Percentiles rank a stretch among this genome's conserved stretches.
Evolutionary conservation across 768 basidiomycete species (phyloP).

Genomic region (Xerocomellus chrysenteron): DNA sequence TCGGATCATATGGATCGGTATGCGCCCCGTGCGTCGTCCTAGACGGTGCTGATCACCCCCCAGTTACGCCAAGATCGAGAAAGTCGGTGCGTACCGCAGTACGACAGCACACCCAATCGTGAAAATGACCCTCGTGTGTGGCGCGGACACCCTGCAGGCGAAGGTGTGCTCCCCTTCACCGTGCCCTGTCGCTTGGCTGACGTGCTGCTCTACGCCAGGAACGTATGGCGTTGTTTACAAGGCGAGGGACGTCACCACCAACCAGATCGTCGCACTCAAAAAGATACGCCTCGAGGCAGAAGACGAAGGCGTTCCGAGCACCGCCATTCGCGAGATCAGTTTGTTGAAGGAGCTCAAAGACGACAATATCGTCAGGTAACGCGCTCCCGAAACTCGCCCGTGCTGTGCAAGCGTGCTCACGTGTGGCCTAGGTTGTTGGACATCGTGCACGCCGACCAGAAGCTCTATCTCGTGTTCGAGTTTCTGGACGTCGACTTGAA

Average conservation of each 20-base stretch:
- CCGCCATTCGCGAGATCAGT: conserved; percentile 97
- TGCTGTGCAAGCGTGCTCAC: conserved; percentile 6
- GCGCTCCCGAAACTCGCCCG: neutral
- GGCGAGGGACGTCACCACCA: conserved; percentile 77
- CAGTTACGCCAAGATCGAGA: conserved; percentile 97
- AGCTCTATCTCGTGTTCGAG: conserved; percentile 97
- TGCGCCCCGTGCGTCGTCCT: conserved; percentile 11
- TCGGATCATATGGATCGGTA: conserved; percentile 35
- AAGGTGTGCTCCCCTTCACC: conserved; percentile 32
- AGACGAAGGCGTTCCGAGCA: conserved; percentile 97
- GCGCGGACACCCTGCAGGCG: conserved; percentile 35
- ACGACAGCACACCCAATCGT: conserved; percentile 2
- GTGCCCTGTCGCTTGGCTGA: neutral
- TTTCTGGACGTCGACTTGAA: conserved; percentile 97
- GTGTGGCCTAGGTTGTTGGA: conserved; percentile 69
- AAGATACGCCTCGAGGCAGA: conserved; percentile 98
- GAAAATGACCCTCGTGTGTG: conserved; percentile 19
- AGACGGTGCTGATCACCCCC: conserved; percentile 28
- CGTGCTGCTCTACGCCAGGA: conserved; percentile 47
- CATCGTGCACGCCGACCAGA: conserved; percentile 96
- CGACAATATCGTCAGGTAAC: conserved; percentile 89
- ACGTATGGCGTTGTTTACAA: conserved; percentile 99
- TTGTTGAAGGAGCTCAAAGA: conserved; percentile 95
- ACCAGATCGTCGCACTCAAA: conserved; percentile 92
- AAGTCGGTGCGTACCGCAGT: conserved; percentile 77